A percentile compares a stretch with the other conserved stretches of the same genome.
Evolutionary conservation across 1,284 basidiomycete genomes (phyloP).

Genomic region (Peniophora sp.): DNA sequence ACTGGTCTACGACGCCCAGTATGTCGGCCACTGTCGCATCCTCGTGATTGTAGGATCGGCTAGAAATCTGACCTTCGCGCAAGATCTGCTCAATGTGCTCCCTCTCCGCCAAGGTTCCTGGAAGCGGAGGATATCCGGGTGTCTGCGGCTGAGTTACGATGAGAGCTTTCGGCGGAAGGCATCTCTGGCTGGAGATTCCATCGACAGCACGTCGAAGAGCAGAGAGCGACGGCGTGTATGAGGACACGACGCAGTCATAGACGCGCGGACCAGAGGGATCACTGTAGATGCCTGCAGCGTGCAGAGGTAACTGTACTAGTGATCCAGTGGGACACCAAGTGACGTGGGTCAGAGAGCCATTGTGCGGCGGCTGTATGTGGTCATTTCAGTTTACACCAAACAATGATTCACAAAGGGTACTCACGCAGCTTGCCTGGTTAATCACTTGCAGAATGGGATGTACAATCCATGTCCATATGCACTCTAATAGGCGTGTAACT

Average conservation of each 20-base stretch:
- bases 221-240: constrained; percentile 16
- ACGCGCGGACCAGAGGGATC: background rate
- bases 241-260: constrained; percentile 16
- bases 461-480: background rate
- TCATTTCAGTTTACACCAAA: constrained; percentile 2
- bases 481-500: background rate
- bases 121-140: background rate
- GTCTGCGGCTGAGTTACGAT: background rate
- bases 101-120: background rate
- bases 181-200: background rate
- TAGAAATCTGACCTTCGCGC: background rate
- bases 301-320: constrained; percentile 16
- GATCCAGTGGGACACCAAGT: constrained; percentile 12
- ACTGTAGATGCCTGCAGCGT: constrained; percentile 16
- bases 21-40: background rate
- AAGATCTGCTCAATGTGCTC: background rate
- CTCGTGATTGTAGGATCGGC: constrained; percentile 7
- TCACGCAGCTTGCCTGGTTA: background rate
- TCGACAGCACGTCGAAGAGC: constrained; percentile 1
- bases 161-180: background rate
- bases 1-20: background rate
- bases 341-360: no score
- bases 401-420: background rate
- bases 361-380: no score
- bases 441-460: background rate